A percentile compares a stretch with the other conserved stretches of the same genome.
Evolutionary conservation across 257 asterid genomes (phyloP).

Genomic region (Ocimum tenuiflorum): DNA sequence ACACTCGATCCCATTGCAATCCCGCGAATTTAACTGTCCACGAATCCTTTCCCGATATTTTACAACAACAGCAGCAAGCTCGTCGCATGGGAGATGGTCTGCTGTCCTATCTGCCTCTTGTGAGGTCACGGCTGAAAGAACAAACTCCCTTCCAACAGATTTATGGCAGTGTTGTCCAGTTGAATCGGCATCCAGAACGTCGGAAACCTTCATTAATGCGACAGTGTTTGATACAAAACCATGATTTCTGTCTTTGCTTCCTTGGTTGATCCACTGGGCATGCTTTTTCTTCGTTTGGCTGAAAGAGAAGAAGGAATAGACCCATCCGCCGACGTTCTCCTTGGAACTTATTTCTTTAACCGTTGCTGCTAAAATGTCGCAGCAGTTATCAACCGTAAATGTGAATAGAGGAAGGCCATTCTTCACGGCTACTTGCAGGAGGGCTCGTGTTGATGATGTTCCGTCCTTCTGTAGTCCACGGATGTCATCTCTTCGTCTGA

Average conservation of each 20-base stretch:
- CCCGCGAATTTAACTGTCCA: neutral
- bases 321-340: constrained; percentile 36
- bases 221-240: constrained; percentile 48
- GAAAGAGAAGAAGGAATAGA: constrained; percentile 55
- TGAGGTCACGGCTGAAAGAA: constrained; percentile 34
- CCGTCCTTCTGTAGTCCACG: constrained; percentile 27
- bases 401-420: constrained; percentile 71
- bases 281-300: constrained; percentile 51
- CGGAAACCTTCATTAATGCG: constrained; percentile 70
- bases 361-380: constrained; percentile 65
- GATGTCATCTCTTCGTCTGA: constrained; percentile 25
- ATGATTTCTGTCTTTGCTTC: constrained; percentile 35
- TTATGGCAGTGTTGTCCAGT: constrained; percentile 6
- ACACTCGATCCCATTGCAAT: constrained; percentile 16
- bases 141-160: constrained; percentile 48
- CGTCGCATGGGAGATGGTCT: constrained; percentile 35
- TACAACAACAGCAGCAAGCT: constrained; percentile 60
- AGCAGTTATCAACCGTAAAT: constrained; percentile 59
- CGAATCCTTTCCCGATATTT: constrained; percentile 28
- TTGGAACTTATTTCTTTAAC: constrained; percentile 35
- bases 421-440: constrained; percentile 60
- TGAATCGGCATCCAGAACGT: constrained; percentile 25
- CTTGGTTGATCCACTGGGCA: constrained; percentile 43
- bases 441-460: constrained; percentile 49
- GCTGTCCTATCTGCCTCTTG: constrained; percentile 25